Evolutionary conservation across 2,329 filamentous ascomycete genomes (phyloP).

Genomic region (Pseudogymnoascus verrucosus): DNA sequence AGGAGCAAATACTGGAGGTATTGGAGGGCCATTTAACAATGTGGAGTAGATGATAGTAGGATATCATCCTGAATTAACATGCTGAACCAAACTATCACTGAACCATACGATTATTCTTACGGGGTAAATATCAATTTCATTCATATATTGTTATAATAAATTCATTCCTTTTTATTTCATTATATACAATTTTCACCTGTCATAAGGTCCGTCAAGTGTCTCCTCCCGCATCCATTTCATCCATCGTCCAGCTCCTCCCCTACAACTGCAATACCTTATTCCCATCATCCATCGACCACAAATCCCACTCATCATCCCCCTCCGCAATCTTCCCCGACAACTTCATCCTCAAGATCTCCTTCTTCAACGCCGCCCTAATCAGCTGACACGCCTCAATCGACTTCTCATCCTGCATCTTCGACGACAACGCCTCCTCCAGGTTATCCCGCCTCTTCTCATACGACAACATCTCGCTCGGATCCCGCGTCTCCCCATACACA

Average conservation of each 20-base stretch:
- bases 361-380: slow-evolving; percentile 1
- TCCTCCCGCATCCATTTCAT: neutral
- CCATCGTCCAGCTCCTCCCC: too few species aligned
- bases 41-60: neutral
- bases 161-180: neutral
- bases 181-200: neutral
- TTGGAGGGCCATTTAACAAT: neutral
- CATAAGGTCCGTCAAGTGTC: too few species aligned
- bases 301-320: neutral
- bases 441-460: neutral
- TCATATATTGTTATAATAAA: neutral
- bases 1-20: neutral
- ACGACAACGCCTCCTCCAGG: neutral
- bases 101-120: neutral
- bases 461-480: neutral
- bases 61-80: neutral
- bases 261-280: neutral
- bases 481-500: neutral
- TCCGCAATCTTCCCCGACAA: slow-evolving; percentile 3
- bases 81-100: neutral
- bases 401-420: neutral
- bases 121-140: neutral
- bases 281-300: neutral
- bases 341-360: slow-evolving; percentile 2
- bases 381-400: neutral